A percentile compares a stretch with the other conserved stretches of the same genome.
phyloP scores from a whole-genome alignment of 2,329 filamentous ascomycete species.

The Colletotrichum eleusines region DNA sequence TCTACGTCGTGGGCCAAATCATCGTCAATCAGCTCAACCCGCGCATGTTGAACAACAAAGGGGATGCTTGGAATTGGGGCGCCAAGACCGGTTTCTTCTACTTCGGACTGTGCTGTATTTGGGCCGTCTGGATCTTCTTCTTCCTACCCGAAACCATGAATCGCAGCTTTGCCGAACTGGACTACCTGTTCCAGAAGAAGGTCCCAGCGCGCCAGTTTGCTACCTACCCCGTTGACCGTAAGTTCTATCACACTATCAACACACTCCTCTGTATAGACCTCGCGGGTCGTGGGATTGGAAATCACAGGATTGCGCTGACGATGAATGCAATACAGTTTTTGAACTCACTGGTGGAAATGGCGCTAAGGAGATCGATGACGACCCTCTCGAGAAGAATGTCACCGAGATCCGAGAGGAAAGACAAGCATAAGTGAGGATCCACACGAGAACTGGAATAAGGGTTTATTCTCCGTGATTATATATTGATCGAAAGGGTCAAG shows the following conservation, averaged over 20 bases:
- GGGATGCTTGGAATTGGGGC: conserved; percentile 50
- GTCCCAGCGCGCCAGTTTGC: conserved; percentile 51
- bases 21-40: conserved; percentile 54
- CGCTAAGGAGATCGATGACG: conserved; percentile 14
- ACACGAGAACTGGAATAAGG: no score
- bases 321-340: conserved; percentile 22
- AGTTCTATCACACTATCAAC: conserved; percentile 26
- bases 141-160: conserved; percentile 60
- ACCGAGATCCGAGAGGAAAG: conserved; percentile 16
- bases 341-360: conserved; percentile 28
- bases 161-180: conserved; percentile 60
- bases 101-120: conserved; percentile 55
- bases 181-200: conserved; percentile 58
- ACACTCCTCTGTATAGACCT: no score
- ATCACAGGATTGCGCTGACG: conserved; percentile 1
- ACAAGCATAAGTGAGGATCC: not conserved
- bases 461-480: no score
- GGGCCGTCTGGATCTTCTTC: conserved; percentile 58
- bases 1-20: conserved; percentile 58
- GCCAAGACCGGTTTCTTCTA: conserved; percentile 55
- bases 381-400: not conserved
- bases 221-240: conserved; percentile 47
- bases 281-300: not conserved
- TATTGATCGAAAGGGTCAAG: no score
- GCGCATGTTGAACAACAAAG: conserved; percentile 50